Evolutionary conservation across 1,284 basidiomycete species (phyloP).

Genomic region (Kalmanozyma brasiliensis): DNA sequence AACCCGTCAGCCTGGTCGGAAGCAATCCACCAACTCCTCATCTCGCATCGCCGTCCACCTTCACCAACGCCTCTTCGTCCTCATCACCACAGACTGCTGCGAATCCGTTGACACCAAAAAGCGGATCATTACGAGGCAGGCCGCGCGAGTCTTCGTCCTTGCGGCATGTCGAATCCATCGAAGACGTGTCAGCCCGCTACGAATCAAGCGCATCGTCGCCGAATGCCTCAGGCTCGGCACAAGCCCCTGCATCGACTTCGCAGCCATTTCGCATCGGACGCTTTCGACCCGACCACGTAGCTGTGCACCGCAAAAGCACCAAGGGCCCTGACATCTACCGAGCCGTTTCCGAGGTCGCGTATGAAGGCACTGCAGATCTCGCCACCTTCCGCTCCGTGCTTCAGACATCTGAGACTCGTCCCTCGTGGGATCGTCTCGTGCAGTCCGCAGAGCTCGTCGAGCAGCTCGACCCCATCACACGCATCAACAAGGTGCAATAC

Average conservation of each 20-base stretch:
- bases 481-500: conserved; percentile 88
- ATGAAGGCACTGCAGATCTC: conserved; percentile 74
- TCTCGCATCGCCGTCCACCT: conserved; percentile 22
- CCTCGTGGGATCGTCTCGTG: conserved; percentile 84
- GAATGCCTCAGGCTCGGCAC: conserved; percentile 1
- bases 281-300: conserved; percentile 68
- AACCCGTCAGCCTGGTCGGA: conserved; percentile 29
- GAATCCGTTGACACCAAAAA: conserved; percentile 7
- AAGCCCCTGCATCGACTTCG: conserved; percentile 2
- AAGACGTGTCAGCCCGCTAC: conserved; percentile 17
- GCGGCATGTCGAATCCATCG: conserved; percentile 35
- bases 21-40: conserved; percentile 32
- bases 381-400: conserved; percentile 85
- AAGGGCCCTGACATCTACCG: conserved; percentile 81
- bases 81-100: conserved; percentile 11
- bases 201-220: conserved; percentile 10
- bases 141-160: conserved; percentile 35
- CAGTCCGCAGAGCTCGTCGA: conserved; percentile 85
- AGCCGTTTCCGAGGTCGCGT: conserved; percentile 80
- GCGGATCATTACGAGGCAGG: conserved; percentile 10
- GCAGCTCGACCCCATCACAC: conserved; percentile 83
- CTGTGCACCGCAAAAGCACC: conserved; percentile 69
- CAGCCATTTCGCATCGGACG: conserved; percentile 29
- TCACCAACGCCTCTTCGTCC: conserved; percentile 4
- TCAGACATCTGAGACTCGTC: conserved; percentile 81